phyloP scores from a whole-genome alignment of 305 asterid genomes.

The Solanum hybrid region DNA sequence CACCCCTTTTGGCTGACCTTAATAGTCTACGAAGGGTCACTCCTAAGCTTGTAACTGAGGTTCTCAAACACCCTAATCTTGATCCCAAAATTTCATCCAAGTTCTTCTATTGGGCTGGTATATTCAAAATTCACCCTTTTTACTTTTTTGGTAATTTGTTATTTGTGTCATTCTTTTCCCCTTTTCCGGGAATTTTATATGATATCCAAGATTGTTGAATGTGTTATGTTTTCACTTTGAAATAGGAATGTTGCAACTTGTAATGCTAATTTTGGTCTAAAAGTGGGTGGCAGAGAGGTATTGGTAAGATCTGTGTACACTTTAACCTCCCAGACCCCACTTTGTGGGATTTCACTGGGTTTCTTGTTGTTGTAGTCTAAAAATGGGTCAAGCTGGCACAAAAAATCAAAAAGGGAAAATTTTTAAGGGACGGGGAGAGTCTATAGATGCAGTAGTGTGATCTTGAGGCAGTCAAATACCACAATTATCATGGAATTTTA shows the following conservation, averaged over 20 bases:
- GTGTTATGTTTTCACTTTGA: neutral
- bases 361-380: neutral
- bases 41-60: conserved; percentile 76
- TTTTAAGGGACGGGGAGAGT: neutral
- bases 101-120: conserved; percentile 96
- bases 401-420: neutral
- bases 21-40: conserved; percentile 78
- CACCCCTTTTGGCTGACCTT: conserved; percentile 56
- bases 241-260: neutral
- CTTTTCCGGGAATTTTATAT: neutral
- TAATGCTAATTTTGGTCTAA: neutral
- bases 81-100: conserved; percentile 72
- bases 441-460: neutral
- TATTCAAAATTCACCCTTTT: conserved; percentile 6
- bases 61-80: conserved; percentile 60
- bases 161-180: neutral
- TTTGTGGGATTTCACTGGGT: neutral
- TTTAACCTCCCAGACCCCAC: neutral
- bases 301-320: neutral
- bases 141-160: neutral
- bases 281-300: neutral
- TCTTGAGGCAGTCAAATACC: neutral
- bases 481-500: neutral
- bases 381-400: neutral
- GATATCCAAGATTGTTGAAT: neutral